Conservation (phyloP, 2,329 filamentous ascomycete species). For the Ophiocordyceps robertsii region DNA sequence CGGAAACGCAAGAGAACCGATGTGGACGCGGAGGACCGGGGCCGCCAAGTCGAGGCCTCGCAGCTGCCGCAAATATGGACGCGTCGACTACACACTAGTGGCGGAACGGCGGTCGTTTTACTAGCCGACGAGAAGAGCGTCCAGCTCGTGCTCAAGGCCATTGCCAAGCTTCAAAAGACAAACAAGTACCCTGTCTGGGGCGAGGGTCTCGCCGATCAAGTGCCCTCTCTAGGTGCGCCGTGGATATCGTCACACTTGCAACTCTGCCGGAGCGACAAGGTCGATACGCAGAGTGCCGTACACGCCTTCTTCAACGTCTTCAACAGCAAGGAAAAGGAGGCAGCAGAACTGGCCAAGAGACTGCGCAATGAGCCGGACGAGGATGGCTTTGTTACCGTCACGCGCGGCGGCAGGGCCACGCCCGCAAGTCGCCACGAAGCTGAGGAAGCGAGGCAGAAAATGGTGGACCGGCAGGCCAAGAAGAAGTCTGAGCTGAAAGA, state of each 20-base stretch:
- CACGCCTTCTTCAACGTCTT: constrained; percentile 83
- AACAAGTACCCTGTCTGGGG: constrained; percentile 58
- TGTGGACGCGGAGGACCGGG: constrained; percentile 40
- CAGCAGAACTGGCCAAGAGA: constrained; percentile 45
- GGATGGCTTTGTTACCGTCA: constrained; percentile 91
- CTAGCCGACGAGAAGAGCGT: constrained; percentile 76
- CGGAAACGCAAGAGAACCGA: constrained; percentile 29
- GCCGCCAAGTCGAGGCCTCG: constrained; percentile 42
- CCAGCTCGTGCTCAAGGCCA: constrained; percentile 63
- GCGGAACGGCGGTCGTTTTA: constrained; percentile 66
- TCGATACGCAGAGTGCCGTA: constrained; percentile 55
- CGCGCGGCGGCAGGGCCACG: constrained; percentile 60
- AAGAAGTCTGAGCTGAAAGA: constrained; percentile 52
- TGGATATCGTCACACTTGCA: constrained; percentile 54
- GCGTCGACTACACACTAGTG: constrained; percentile 54
- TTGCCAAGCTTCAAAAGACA: constrained; percentile 45
- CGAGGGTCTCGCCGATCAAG: constrained; percentile 39
- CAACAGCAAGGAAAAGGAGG: constrained; percentile 54
- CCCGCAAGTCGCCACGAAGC: constrained; percentile 62
- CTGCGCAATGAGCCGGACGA: constrained; percentile 74
- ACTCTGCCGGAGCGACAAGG: constrained; percentile 56
- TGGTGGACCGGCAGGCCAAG: constrained; percentile 49
- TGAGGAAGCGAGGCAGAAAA: constrained; percentile 42
- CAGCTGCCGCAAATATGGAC: constrained; percentile 63
- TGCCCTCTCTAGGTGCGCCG: constrained; percentile 41